Base-by-base conservation (phyloP, 768 basidiomycete genomes). In the Mycena rosella region DNA sequence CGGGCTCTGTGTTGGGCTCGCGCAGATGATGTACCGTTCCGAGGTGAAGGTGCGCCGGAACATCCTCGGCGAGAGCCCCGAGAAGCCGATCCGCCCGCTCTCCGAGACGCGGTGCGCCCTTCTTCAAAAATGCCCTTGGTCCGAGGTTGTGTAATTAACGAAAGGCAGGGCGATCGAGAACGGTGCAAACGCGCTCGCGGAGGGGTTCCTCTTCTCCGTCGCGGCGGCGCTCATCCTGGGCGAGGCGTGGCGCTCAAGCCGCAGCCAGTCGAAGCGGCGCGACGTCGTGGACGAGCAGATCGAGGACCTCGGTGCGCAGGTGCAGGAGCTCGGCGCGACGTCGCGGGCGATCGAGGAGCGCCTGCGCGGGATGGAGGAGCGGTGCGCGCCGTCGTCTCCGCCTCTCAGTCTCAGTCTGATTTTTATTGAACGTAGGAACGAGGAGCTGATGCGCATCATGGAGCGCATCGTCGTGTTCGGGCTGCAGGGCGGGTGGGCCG, bases 201-300 rank as follows among this genome's bases (percentile, higher is more conserved):
- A 96, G 78, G 92, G 92, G 0, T 96, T 96, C 71, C 85, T 96
- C 4, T 96, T 96, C 74, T 74, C 81, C 22, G 94, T 96, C 2
- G 94, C 94, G 0, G 89, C 91, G 2, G 78, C 78, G 0, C 82
- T 96, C 7, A 95, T 96, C 63, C 65, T 95, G 14, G 90, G 90
- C 2, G 94, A 96, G 76, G 82, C 89, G 26, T 96, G 87, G 85
- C 90, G 94, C 0, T 85, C 87, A 1, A 91, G 92, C 0, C 84
- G 91, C 22, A 92, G 84, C 64, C 83, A 89, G 65, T 84, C 88
- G 0, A 91, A 87, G 74, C 89, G 91, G n/a, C 82, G 92, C 49
- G 92, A 91, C 69, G 82, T 80, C 53, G 89, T 95, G 10, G 89
- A 92, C 67, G 93, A 95, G 58, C 83, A 86, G 62, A 80, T 95